Evolutionary conservation across 768 basidiomycete species (phyloP), one percentile per base, ranked within the genome.

Genomic region (Pulveroboletus ravenelii): DNA sequence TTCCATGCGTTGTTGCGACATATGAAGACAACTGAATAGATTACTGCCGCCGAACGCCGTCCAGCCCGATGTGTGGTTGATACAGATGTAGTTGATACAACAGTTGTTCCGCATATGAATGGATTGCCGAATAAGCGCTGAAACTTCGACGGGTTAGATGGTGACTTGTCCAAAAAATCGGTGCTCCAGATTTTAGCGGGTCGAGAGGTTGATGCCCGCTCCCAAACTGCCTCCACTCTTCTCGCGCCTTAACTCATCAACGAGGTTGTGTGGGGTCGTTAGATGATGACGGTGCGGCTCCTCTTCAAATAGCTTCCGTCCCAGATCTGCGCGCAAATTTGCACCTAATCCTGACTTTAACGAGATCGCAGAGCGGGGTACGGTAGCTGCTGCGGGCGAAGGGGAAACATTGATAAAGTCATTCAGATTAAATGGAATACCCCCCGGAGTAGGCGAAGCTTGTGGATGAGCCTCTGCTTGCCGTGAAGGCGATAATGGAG

Each of bases 371-470:
- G 66, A 62, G 30, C 60, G 70, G 10, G 60, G 60, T 41, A 67
- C 60, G 2, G 63, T 50, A 13, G 66, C 70, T 14, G 74, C 65
- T 12, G 75, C 71, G 6, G 83, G 81, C 3, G 83, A 82, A 13
- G 84, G 84, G 23, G 85, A 87, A 34, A 82, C 82, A 57, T 88
- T 81, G 61, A 87, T 80, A 62, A 81, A 89, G 50, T 88, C 86
- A 55, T 77, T 78, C 51, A 86, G 72, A 63, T 86, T 84, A 68
- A 88, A 86, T 67, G 58, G 67, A 57, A 55, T 67, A 35, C 56
- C 59, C 34, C 54, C 68, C 25, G 72, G 71, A 3, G 71, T 71
- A 7, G 72, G 71, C 38, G 73, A 62, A 10, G 63, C 66, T 31
- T 68, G 63, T 5, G 70, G 66, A 38, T 71, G 58, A 8, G 46